A percentile compares a stretch with the other conserved stretches of the same genome.
These are phyloP conservation scores for Aspergillus haitiensis DNA, from an alignment of 495 filamentous ascomycete genomes.

Conservation along the genomic window DNA sequence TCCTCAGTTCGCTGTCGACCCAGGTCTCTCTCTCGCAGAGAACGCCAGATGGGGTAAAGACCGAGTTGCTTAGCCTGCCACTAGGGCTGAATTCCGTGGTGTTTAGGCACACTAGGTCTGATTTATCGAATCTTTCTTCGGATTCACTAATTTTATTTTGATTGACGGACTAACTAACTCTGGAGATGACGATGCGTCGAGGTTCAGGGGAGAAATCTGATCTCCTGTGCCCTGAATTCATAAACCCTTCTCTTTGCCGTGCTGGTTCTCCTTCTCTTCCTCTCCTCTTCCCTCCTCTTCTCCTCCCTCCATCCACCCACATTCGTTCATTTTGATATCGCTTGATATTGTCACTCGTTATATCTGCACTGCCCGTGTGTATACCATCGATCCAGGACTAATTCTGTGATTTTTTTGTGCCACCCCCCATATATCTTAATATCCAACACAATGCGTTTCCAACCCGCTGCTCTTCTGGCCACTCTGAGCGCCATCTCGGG, in stretches of 20 bases:
- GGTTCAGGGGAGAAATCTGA: too few species aligned
- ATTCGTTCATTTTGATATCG: constrained; percentile 3
- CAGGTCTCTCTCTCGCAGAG: not conserved
- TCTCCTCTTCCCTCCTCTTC: not conserved
- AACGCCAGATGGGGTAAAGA: not conserved
- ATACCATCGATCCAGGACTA: not conserved
- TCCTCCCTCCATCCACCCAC: not conserved
- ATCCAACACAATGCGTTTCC: constrained; percentile 10
- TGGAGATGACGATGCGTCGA: too few species aligned
- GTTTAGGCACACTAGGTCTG: not conserved
- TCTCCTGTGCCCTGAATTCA: too few species aligned
- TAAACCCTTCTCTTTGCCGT: not conserved
- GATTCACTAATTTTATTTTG: not conserved
- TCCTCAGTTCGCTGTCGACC: too few species aligned
- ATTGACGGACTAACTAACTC: not conserved
- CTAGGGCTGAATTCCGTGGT: not conserved
- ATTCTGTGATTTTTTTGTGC: not conserved
- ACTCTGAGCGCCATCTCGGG: constrained; percentile 14
- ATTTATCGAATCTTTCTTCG: not conserved
- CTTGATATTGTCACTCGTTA: constrained; percentile 1
- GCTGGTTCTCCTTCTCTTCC: too few species aligned
- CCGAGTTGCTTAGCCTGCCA: not conserved
- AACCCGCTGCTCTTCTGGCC: constrained; percentile 5
- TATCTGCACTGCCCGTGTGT: not conserved
- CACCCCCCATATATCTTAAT: not conserved